Percentiles rank a stretch among this genome's conserved stretches.
Conservation (phyloP, 2,329 filamentous ascomycete genomes). For the Phaeomoniella chlamydospora region DNA sequence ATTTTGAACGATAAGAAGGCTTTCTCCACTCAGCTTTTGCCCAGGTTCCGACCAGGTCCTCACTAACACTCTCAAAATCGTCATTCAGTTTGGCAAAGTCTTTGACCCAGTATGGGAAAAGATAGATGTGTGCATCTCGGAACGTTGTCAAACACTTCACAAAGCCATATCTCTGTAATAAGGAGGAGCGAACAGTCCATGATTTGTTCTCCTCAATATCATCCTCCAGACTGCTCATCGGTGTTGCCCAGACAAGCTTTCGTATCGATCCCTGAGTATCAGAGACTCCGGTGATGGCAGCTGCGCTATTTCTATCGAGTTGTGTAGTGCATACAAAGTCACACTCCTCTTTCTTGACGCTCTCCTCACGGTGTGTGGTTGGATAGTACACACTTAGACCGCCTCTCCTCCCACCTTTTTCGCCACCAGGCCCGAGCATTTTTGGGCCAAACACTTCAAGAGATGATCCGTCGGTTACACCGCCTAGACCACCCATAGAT, state of each 20-base stretch:
- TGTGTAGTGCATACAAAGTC: conserved; percentile 76
- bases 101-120: conserved; percentile 84
- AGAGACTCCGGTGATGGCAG: conserved; percentile 41
- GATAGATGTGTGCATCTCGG: conserved; percentile 85
- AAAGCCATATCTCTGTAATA: conserved; percentile 60
- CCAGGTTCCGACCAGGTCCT: conserved; percentile 91
- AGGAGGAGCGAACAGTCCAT: conserved; percentile 59
- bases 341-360: conserved; percentile 79
- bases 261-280: conserved; percentile 20
- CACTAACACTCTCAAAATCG: conserved; percentile 71
- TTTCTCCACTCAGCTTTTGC: conserved; percentile 86
- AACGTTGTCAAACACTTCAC: conserved; percentile 71
- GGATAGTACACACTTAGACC: conserved; percentile 86
- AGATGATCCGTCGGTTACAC: conserved; percentile 38
- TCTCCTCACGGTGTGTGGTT: conserved; percentile 55
- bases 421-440: conserved; percentile 35
- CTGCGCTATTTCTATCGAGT: conserved; percentile 34
- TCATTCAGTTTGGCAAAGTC: conserved; percentile 70
- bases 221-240: conserved; percentile 80
- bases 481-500: conserved; percentile 53
- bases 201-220: conserved; percentile 56
- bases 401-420: conserved; percentile 51
- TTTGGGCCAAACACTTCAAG: conserved; percentile 20
- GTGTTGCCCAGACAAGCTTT: conserved; percentile 73
- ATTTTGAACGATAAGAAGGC: conserved; percentile 9